Conservation (phyloP, 129 eudicot genomes). For the Cynara cardunculus region DNA sequence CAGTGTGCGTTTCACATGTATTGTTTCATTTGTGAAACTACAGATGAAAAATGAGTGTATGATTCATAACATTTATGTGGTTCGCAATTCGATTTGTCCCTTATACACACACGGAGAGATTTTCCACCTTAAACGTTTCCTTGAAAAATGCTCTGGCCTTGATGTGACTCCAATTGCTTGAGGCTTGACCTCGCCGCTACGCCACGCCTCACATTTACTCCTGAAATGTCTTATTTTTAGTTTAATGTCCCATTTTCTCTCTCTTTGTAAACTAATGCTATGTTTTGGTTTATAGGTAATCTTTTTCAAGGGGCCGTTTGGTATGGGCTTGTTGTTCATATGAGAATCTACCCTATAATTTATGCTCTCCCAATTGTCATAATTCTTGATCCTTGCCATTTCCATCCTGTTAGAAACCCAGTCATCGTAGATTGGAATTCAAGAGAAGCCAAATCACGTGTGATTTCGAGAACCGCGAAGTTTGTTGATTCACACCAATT, state of each 20-base stretch:
- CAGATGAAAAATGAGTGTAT: too few species aligned
- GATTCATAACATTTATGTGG: too few species aligned
- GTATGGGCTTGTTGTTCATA: constrained; percentile 96
- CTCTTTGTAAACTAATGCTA: not conserved
- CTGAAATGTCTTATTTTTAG: not conserved
- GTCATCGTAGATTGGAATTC: constrained; percentile 52
- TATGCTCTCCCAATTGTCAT: constrained; percentile 77
- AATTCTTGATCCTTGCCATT: constrained; percentile 60
- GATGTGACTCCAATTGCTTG: too few species aligned
- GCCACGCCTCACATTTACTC: not conserved
- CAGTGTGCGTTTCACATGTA: too few species aligned
- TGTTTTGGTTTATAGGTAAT: constrained; percentile 41
- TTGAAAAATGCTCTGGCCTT: too few species aligned
- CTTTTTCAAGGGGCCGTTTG: constrained; percentile 81
- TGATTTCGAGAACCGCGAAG: constrained; percentile 17
- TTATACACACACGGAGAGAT: too few species aligned
- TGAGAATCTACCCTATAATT: constrained; percentile 92
- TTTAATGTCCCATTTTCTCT: not conserved
- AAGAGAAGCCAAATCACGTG: constrained; percentile 19
- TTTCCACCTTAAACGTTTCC: too few species aligned
- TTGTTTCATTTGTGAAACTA: too few species aligned
- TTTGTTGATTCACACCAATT: not conserved
- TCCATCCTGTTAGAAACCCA: constrained; percentile 64
- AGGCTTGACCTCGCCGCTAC: too few species aligned
- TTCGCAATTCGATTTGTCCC: too few species aligned